A percentile compares a stretch with the other conserved stretches of the same genome.
Conservation (phyloP, 331 rosid genomes). For the Acacia pycnantha region DNA sequence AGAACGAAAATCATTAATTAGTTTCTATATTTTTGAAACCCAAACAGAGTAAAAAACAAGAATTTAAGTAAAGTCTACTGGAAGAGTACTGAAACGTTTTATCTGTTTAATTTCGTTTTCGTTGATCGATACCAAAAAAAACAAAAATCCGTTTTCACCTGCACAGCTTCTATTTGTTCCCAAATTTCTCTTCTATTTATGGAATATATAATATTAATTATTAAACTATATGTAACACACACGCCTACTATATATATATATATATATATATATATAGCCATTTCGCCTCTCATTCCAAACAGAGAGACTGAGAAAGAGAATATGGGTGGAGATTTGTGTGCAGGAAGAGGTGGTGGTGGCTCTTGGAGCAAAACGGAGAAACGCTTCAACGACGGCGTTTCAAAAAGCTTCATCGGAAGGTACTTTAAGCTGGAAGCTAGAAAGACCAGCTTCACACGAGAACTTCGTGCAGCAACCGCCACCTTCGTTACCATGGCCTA, state of each 20-base stretch:
- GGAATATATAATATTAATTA: neutral
- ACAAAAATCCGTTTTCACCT: too few species aligned
- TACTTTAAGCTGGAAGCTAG: constrained; percentile 76
- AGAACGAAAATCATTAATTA: too few species aligned
- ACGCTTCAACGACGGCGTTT: constrained; percentile 47
- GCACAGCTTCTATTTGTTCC: too few species aligned
- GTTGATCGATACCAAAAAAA: neutral
- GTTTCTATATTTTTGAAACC: too few species aligned
- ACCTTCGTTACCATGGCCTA: constrained; percentile 97
- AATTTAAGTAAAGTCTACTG: neutral
- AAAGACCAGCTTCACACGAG: constrained; percentile 63
- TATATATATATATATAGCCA: neutral
- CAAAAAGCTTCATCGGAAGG: constrained; percentile 55
- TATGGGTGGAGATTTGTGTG: constrained; percentile 59
- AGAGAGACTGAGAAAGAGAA: neutral
- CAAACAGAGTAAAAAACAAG: neutral
- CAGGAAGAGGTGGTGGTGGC: constrained; percentile 27
- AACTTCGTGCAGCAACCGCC: constrained; percentile 77
- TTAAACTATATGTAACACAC: neutral
- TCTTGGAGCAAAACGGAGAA: constrained; percentile 52
- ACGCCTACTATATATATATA: neutral
- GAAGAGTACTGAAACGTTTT: neutral
- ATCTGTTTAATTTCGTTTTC: neutral
- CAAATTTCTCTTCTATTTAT: neutral
- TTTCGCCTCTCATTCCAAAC: neutral